Percentiles rank a stretch among this genome's conserved stretches.
Evolutionary conservation across 2,329 filamentous ascomycete species (phyloP).

Genomic region (Exophiala spinifera): DNA sequence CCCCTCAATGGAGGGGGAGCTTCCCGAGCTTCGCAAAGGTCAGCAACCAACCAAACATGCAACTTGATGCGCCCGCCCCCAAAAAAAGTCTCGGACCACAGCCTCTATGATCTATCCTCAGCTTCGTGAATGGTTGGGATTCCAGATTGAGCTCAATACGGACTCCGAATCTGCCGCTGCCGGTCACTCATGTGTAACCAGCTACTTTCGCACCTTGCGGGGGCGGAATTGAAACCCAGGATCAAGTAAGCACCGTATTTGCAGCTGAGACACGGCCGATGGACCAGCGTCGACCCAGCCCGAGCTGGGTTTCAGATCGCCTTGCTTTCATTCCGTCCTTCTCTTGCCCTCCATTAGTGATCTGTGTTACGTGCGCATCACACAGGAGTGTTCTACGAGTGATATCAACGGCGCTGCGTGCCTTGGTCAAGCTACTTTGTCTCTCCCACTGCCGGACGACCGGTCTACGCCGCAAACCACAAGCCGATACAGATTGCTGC

Average conservation of each 20-base stretch:
- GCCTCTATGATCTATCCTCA: not conserved
- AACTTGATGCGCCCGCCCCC: not conserved
- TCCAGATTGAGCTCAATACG: not conserved
- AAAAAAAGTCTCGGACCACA: not conserved
- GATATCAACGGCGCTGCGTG: not conserved
- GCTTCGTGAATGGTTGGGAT: not conserved
- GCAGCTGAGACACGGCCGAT: not conserved
- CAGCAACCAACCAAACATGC: not conserved
- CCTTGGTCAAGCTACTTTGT: not conserved
- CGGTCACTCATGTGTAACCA: not conserved
- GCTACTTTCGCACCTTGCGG: not conserved
- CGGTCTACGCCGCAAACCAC: not conserved
- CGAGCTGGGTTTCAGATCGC: not conserved
- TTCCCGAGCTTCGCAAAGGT: not conserved
- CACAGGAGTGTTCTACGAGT: not conserved
- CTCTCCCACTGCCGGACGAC: not conserved
- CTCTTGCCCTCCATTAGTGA: not conserved
- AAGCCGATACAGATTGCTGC: not conserved
- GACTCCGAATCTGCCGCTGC: not conserved
- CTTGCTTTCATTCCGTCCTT: not conserved
- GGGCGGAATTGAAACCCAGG: conserved; percentile 1
- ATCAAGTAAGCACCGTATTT: conserved; percentile 5
- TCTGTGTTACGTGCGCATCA: not conserved
- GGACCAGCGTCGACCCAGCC: not conserved
- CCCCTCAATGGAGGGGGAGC: not conserved